A percentile compares a stretch with the other conserved stretches of the same genome.
Evolutionary conservation across 225 moss, liverwort and hornwort species (phyloP).

Genomic region (Bryoerythrophyllum caledonicum): DNA sequence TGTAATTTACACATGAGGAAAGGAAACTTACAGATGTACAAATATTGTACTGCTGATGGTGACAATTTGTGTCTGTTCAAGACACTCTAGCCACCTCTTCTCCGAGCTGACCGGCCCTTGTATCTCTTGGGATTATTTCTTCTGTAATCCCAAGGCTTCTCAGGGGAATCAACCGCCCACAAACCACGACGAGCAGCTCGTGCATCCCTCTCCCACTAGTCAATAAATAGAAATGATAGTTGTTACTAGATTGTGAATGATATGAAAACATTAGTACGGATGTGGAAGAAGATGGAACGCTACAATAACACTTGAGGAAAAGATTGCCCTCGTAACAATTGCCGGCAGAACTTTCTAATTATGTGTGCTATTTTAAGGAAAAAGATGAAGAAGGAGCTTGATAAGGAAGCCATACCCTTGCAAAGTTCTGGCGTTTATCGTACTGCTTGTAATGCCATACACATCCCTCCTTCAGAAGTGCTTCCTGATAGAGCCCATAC

Average conservation of each 20-base stretch:
- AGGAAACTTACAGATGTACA: not conserved
- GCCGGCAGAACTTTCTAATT: not conserved
- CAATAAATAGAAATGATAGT: not conserved
- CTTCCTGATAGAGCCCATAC: constrained; percentile 32
- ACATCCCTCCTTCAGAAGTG: constrained; percentile 45
- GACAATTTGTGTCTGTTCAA: not conserved
- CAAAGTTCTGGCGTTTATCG: constrained; percentile 35
- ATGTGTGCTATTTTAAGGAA: too few relatives aligned
- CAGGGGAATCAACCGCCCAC: constrained; percentile 36
- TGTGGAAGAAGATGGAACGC: too few relatives aligned
- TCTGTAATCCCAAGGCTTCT: constrained; percentile 45
- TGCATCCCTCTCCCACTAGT: constrained; percentile 46
- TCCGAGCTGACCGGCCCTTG: not conserved
- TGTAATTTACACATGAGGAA: not conserved
- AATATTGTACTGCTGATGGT: not conserved
- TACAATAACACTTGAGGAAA: too few relatives aligned
- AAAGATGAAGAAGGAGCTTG: too few relatives aligned
- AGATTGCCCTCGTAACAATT: too few relatives aligned
- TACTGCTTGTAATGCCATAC: constrained; percentile 37
- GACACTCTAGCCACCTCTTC: constrained; percentile 15
- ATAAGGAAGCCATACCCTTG: constrained; percentile 29
- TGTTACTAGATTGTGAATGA: too few relatives aligned
- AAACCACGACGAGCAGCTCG: constrained; percentile 40
- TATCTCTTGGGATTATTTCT: fast-evolving
- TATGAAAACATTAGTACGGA: too few relatives aligned